A percentile compares a stretch with the other conserved stretches of the same genome.
These are phyloP conservation scores for Paramecium sexaurelia DNA, from an alignment of 73 alveolate species.

Conservation along the genomic window DNA sequence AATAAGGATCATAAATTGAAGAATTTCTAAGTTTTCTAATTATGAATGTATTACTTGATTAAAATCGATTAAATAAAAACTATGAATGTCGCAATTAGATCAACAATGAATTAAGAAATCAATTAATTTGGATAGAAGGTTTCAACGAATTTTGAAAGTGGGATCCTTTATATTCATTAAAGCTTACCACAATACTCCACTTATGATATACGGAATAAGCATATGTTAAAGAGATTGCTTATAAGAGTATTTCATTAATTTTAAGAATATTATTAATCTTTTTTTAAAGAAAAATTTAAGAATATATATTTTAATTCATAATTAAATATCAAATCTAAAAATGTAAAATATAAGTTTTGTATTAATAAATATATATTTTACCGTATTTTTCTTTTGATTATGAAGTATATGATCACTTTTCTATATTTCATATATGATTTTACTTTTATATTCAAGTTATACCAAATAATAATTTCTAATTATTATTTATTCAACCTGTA, in stretches of 20 bases:
- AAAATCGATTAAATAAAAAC: constrained; percentile 15
- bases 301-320: not conserved
- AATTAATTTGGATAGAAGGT: not conserved
- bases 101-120: constrained; percentile 9
- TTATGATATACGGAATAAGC: not conserved
- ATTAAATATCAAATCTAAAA: not conserved
- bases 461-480: no score
- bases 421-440: no score
- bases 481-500: no score
- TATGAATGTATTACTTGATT: not conserved
- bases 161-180: not conserved
- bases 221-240: not conserved
- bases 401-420: no score
- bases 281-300: not conserved
- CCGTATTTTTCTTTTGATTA: no score
- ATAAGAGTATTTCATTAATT: constrained; percentile 10
- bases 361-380: no score
- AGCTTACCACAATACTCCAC: not conserved
- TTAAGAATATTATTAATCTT: constrained; percentile 33
- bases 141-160: not conserved
- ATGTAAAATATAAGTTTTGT: not conserved
- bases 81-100: constrained; percentile 4
- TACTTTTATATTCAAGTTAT: no score
- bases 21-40: constrained; percentile 32
- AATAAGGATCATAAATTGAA: constrained; percentile 65